These are phyloP conservation scores for Ophiocordyceps camponoti-rufipedis DNA, from an alignment of 2,329 filamentous ascomycete genomes.

Conservation along the genomic window DNA sequence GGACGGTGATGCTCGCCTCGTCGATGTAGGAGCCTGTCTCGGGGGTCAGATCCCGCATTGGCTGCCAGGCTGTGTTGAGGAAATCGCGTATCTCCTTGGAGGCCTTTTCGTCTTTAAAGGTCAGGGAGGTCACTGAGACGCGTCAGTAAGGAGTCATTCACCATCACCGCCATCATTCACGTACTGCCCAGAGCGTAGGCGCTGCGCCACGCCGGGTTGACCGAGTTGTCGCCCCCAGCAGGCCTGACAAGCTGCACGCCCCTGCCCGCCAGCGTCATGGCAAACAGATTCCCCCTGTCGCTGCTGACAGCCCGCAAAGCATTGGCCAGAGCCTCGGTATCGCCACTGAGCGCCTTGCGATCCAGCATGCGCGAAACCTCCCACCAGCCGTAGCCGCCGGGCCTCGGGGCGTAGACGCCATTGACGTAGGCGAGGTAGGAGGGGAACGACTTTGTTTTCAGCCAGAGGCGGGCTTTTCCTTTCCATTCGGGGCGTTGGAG, in stretches of 20 bases:
- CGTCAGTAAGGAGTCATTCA: neutral
- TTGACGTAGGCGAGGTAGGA: neutral
- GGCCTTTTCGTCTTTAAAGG: neutral
- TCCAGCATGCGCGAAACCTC: neutral
- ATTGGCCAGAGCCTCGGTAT: neutral
- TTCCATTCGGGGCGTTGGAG: neutral
- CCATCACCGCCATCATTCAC: neutral
- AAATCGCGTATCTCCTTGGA: neutral
- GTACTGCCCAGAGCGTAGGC: neutral
- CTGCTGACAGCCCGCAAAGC: neutral
- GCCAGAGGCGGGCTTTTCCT: neutral
- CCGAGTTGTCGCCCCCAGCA: neutral
- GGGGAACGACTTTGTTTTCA: neutral
- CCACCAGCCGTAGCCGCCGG: neutral
- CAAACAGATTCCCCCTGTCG: neutral
- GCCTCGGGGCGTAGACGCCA: neutral
- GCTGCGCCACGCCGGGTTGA: neutral
- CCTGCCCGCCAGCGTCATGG: neutral
- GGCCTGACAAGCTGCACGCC: neutral
- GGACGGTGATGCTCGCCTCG: neutral
- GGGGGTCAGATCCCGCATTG: neutral
- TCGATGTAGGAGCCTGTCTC: neutral
- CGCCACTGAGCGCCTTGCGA: neutral
- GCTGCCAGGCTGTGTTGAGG: neutral
- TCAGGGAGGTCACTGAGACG: neutral